Conservation (phyloP, 2,329 filamentous ascomycete genomes). For the Sporothrix phasma region DNA sequence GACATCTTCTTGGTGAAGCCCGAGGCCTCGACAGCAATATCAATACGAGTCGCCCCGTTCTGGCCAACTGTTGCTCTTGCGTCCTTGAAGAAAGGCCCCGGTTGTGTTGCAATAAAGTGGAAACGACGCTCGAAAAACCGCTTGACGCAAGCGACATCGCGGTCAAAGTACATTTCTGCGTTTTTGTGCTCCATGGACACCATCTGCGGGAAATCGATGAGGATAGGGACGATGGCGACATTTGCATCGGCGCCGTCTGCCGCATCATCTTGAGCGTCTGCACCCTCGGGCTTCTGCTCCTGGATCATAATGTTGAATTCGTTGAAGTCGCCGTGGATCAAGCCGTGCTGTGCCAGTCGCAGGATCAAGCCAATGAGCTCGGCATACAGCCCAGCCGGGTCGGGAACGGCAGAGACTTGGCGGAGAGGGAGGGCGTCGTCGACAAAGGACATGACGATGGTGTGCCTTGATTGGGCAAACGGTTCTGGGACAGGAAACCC, state of each 20-base stretch:
- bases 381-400: conserved; percentile 80
- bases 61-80: conserved; percentile 64
- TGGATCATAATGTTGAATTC: conserved; percentile 97
- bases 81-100: conserved; percentile 77
- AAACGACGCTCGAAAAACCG: conserved; percentile 86
- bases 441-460: conserved; percentile 89
- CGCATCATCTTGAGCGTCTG: conserved; percentile 20
- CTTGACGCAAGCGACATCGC: conserved; percentile 92
- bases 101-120: conserved; percentile 70
- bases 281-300: conserved; percentile 52
- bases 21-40: conserved; percentile 82
- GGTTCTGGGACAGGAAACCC: conserved; percentile 87
- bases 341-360: conserved; percentile 68
- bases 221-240: conserved; percentile 54
- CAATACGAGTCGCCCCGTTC: conserved; percentile 59
- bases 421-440: conserved; percentile 88
- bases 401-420: conserved; percentile 73
- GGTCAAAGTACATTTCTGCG: conserved; percentile 94
- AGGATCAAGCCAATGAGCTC: conserved; percentile 83
- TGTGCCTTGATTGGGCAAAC: conserved; percentile 82
- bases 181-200: conserved; percentile 89
- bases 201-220: conserved; percentile 99
- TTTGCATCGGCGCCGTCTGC: background rate
- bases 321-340: conserved; percentile 98
- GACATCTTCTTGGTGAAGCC: conserved; percentile 96